A percentile compares a stretch with the other conserved stretches of the same genome.
Evolutionary conservation across 1,284 basidiomycete genomes (phyloP).

Genomic region (Phylloporus sp.): DNA sequence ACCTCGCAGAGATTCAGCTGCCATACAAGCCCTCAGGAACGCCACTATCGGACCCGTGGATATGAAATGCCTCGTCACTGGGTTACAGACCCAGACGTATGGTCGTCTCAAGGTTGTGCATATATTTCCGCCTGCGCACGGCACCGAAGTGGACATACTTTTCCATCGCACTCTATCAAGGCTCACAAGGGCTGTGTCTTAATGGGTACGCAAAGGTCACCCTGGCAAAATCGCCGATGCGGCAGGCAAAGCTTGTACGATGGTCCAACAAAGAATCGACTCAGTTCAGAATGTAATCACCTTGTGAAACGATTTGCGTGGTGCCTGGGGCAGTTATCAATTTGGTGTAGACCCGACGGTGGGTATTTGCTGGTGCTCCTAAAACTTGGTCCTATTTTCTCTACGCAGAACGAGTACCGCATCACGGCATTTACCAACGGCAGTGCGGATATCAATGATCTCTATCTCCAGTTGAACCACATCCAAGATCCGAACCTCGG

Average conservation of each 20-base stretch:
- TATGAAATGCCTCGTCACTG: conserved; percentile 4
- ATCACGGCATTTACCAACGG: conserved; percentile 3
- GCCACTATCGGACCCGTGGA: neutral
- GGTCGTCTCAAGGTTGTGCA: conserved; percentile 1
- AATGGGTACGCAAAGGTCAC: conserved; percentile 4
- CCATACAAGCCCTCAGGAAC: neutral
- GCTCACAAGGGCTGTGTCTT: neutral
- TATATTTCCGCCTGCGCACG: conserved; percentile 5
- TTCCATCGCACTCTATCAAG: neutral
- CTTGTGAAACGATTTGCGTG: neutral
- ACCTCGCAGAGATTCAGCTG: conserved; percentile 14
- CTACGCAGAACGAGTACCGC: neutral
- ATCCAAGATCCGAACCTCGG: neutral
- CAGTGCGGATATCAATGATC: conserved; percentile 1
- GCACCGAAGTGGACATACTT: neutral
- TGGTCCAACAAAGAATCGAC: neutral
- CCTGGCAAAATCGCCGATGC: conserved; percentile 2
- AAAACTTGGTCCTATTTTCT: neutral
- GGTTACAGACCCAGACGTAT: neutral
- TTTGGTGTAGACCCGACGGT: conserved; percentile 2
- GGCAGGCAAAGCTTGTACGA: neutral
- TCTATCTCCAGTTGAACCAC: conserved; percentile 1
- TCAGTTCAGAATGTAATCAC: conserved; percentile 5
- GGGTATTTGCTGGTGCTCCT: neutral
- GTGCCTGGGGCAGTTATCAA: conserved; percentile 3